Evolutionary conservation across 179 eudicot species (phyloP), one percentile per base, ranked within the genome.

Genomic region (Spergularia azorica): DNA sequence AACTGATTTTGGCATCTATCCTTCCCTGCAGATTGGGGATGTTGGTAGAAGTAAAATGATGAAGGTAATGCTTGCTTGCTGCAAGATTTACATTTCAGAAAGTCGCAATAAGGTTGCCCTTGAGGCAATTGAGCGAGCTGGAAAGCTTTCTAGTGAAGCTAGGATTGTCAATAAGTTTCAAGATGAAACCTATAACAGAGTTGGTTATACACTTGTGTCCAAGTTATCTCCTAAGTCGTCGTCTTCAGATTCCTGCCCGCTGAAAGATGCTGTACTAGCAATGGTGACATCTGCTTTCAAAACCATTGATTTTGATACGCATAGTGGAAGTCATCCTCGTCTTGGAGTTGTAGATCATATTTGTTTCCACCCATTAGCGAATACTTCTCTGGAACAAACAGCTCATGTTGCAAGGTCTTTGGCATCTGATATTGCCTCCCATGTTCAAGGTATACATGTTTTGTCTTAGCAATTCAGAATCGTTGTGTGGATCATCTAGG

Each of bases 41-140:
- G 9, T 59, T 20, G 7, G 67, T 59, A 62, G 60, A 69, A 71
- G 50, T 18, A 83, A 77, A 80, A 92, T 89, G 98, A 71, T 85
- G 60, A 93, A 87, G 75, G 70, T 63, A 73, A 87, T 83, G 86
- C 84, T 95, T 36, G 94, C 84, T 73, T 95, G 98, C 71, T 91
- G 97, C 86, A 95, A 95, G 79, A 79, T 95, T n/a, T 95, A 91
- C 83, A 87, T 93, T 76, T 95, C 98, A 32, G 97, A 93, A 79
- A 91, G 93, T 84, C 84, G 90, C 75, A 95, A 91, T 83, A 93
- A 63, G 84, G 84, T 72, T 59, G 93, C 95, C 16, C 89, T 93
- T 6, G 92, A 88, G 51, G 83, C 91, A 15, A 89, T 95, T n/a
- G 96, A 93, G 80, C 82, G 58, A 81, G 96, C 91, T 69, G 94